phyloP scores from a whole-genome alignment of 2,329 filamentous ascomycete species.

The Epichloe brachyelytri region DNA sequence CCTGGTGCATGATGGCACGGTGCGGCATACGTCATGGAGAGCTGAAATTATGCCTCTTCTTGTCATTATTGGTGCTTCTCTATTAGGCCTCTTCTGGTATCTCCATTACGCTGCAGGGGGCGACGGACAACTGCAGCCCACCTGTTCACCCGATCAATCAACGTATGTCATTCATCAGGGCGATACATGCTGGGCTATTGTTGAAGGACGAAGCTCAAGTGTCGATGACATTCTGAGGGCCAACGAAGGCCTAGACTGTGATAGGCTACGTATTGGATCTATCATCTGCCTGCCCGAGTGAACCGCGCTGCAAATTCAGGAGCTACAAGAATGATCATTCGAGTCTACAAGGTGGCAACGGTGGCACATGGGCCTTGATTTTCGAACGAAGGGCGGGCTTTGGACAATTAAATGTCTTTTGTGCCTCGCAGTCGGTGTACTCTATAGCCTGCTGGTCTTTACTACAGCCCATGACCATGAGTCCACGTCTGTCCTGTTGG shows the following conservation, averaged over 20 bases:
- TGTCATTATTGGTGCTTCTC: slow-evolving; percentile 35
- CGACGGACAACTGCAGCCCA: slow-evolving; percentile 2
- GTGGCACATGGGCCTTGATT: not conserved
- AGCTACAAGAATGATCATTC: not conserved
- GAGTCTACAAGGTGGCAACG: not conserved
- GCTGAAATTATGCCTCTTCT: slow-evolving; percentile 41
- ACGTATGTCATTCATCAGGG: slow-evolving; percentile 29
- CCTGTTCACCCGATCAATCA: slow-evolving; percentile 18
- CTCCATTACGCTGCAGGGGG: slow-evolving; percentile 20
- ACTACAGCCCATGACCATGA: no score
- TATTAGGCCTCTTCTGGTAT: slow-evolving; percentile 38
- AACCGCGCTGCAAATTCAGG: not conserved
- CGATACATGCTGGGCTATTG: slow-evolving; percentile 42
- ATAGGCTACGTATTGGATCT: slow-evolving; percentile 27
- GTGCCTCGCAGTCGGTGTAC: no score
- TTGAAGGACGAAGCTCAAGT: slow-evolving; percentile 25
- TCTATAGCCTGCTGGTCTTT: no score
- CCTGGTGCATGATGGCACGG: slow-evolving; percentile 12
- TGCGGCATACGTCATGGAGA: slow-evolving; percentile 31
- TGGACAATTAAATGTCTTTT: no score
- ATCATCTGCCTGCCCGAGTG: slow-evolving; percentile 30
- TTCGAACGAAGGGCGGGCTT: no score
- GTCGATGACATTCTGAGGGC: slow-evolving; percentile 32
- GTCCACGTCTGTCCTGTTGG: no score
- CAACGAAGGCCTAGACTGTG: slow-evolving; percentile 36